Percentiles rank a stretch among this genome's conserved stretches.
Conservation (phyloP, 345 rosid species). For the Lepidium sativum region DNA sequence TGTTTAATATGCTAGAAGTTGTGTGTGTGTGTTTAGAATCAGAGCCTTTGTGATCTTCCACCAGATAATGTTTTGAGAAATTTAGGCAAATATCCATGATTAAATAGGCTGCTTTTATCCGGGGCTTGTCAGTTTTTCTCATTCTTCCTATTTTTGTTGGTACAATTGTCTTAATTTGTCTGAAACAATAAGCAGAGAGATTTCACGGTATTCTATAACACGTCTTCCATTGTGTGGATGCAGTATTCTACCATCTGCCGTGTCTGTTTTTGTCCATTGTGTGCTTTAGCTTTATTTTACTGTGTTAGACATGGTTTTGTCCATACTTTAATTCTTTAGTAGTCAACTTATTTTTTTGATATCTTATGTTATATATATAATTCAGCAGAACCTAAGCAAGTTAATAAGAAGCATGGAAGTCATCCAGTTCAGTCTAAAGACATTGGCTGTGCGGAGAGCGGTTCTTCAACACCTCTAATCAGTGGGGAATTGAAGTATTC, state of each 20-base stretch:
- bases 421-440: slow-evolving; percentile 38
- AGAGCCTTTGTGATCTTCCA: neutral
- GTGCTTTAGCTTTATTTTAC: neutral
- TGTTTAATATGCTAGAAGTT: neutral
- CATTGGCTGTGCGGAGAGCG: slow-evolving; percentile 40
- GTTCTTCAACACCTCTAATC: slow-evolving; percentile 48
- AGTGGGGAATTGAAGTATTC: slow-evolving; percentile 66
- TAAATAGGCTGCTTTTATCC: neutral
- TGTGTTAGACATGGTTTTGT: neutral
- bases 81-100: neutral
- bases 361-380: neutral
- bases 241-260: neutral
- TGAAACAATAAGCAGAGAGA: neutral
- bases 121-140: neutral
- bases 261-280: neutral
- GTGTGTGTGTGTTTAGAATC: neutral
- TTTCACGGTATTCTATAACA: neutral
- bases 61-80: neutral
- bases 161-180: neutral
- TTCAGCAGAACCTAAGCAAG: slow-evolving; percentile 36
- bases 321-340: neutral
- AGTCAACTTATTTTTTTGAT: neutral
- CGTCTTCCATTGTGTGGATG: neutral
- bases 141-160: neutral
- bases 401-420: slow-evolving; percentile 32